phyloP scores from a whole-genome alignment of 2,329 filamentous ascomycete species.

The Calonectria pseudoreteaudii region DNA sequence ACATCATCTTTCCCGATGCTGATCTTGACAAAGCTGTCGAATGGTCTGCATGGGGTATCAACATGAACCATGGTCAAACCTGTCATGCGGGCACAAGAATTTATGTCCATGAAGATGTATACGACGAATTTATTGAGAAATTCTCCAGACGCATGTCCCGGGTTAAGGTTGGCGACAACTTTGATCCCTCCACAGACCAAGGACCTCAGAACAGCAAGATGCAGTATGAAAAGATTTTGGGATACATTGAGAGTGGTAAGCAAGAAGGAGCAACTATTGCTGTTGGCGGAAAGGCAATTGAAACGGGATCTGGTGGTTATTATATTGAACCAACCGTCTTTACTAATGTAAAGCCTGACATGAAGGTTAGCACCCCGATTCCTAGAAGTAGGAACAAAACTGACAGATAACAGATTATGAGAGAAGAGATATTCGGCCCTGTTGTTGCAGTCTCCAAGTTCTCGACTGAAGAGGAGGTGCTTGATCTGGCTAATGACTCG shows the following conservation, averaged over 20 bases:
- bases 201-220: slow-evolving; percentile 78
- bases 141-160: slow-evolving; percentile 71
- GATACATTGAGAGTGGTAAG: slow-evolving; percentile 77
- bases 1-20: slow-evolving; percentile 72
- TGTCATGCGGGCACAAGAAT: slow-evolving; percentile 75
- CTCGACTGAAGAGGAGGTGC: slow-evolving; percentile 54
- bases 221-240: slow-evolving; percentile 77
- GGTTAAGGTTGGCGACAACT: slow-evolving; percentile 77
- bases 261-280: slow-evolving; percentile 48
- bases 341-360: slow-evolving; percentile 48
- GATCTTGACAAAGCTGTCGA: slow-evolving; percentile 77
- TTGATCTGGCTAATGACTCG: slow-evolving; percentile 60
- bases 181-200: slow-evolving; percentile 76
- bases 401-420: slow-evolving; percentile 31
- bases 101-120: slow-evolving; percentile 70
- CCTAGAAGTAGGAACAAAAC: not conserved
- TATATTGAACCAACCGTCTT: not conserved
- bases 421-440: slow-evolving; percentile 60
- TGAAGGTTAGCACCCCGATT: slow-evolving; percentile 49
- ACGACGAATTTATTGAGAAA: slow-evolving; percentile 71
- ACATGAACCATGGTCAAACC: slow-evolving; percentile 73
- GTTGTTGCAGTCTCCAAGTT: slow-evolving; percentile 56
- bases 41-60: slow-evolving; percentile 61
- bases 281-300: not conserved
- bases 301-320: not conserved